Evolutionary conservation across 345 rosid species (phyloP), one percentile per base, ranked within the genome.

Genomic region (Crucihimalaya himalaica): DNA sequence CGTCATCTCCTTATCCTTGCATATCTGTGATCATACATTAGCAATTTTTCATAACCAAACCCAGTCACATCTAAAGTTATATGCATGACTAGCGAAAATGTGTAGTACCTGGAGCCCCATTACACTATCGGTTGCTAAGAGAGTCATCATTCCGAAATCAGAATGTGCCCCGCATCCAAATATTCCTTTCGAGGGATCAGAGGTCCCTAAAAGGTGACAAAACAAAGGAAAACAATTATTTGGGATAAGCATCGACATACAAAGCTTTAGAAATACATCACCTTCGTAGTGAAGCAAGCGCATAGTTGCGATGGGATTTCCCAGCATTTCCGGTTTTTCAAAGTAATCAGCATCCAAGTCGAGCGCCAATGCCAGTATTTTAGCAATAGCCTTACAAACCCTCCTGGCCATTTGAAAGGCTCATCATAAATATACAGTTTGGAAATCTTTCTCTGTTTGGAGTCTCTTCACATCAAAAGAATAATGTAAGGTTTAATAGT

Each of bases 111-210:
- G 96, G 55, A 91, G 92, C 40, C 94, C 98, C 56, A 57, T 53
- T 18, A 88, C 88, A 47, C 80, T 83, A 77, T 90, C 96, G 1
- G 92, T 93, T 28, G 90, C 92, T 76, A 93, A 77, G 23, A 93
- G 94, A 45, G 97, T 84, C 57, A 93, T 83, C 77, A 91, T 71
- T 68, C 96, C 96, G 19, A 48, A 88, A 81, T 93, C 98, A 53
- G 94, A 84, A 79, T 93, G 98, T 48, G 98, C 96, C 66, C 97
- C 97, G 70, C 91, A 89, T 66, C 86, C 94, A 83, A 55, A 90
- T 81, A 93, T 50, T 68, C 96, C 98, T 69, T 73, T 82, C 0
- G 80, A 80, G 6, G 97, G 97, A 86, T 89, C 89, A 46, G 97
- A 89, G 55, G 77, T 59, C 12, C 67, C 78, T 59, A 39, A 57